Evolutionary conservation across 2,329 filamentous ascomycete species (phyloP).

Genomic region (Xylariaceae sp.): DNA sequence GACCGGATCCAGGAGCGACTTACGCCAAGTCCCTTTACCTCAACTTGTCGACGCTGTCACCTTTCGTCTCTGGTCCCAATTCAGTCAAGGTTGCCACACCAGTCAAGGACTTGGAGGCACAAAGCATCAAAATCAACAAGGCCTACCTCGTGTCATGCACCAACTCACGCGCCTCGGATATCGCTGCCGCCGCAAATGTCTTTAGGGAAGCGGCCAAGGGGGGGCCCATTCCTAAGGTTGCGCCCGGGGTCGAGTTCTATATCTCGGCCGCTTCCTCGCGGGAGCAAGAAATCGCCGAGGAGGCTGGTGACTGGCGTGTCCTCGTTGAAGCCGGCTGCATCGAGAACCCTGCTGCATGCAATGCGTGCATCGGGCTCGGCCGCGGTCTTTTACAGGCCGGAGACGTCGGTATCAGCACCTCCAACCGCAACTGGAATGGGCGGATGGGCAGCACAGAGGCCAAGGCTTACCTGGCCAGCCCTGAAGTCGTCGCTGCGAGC

Average conservation of each 20-base stretch:
- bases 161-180: constrained; percentile 42
- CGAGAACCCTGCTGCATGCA: constrained; percentile 62
- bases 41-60: constrained; percentile 75
- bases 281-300: constrained; percentile 74
- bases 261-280: constrained; percentile 77
- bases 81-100: constrained; percentile 84
- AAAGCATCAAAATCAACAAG: constrained; percentile 74
- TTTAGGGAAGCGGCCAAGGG: constrained; percentile 71
- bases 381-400: constrained; percentile 40
- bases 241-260: constrained; percentile 75
- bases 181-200: constrained; percentile 75
- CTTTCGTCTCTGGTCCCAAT: constrained; percentile 82
- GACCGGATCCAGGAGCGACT: constrained; percentile 67
- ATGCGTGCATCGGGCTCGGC: neutral
- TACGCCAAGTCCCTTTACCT: constrained; percentile 83
- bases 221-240: constrained; percentile 63
- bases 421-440: constrained; percentile 87
- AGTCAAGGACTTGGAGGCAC: constrained; percentile 62
- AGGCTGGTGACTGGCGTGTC: constrained; percentile 77
- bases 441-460: constrained; percentile 63
- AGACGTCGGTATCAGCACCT: constrained; percentile 80
- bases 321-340: constrained; percentile 64
- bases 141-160: constrained; percentile 79
- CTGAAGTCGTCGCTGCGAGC: constrained; percentile 88
- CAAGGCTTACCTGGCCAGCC: constrained; percentile 46